Evolutionary conservation across 805 yeast species (phyloP), one percentile per base, ranked within the genome.

Genomic region (Pichia exigua): DNA sequence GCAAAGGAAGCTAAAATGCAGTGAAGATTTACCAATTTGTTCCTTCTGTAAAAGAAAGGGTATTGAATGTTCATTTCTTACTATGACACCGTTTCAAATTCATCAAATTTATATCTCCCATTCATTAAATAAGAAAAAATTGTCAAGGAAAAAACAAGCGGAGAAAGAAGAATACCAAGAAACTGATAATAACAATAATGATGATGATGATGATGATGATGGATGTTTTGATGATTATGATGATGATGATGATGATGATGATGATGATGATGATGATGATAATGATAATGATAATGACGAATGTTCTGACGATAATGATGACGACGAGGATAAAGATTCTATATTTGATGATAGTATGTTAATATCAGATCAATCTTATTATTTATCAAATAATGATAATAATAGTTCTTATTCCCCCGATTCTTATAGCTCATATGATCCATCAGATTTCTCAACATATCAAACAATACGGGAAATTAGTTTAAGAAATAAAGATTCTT

Each of bases 1-100:
- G 54, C 47, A 67, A 42, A 58, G 73, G 24, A 71, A 70, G 49
- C 57, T 71, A 50, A 71, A 66, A 60, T 66, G 70, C 50, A 68
- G 64, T 47, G 69, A 66, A 45, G 49, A 52, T 1, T 46, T 59
- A 9, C 70, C 70, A 1, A 57, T 54, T 21, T 71, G 74, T 46
- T 58, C 22, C 1, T 48, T 45, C 30, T 56, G 59, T 41, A 18
- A 30, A 7, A 40, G 20, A 27, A 48, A 26, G 20, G 26, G 43
- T 15, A 21, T 50, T 2, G 7, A 12, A 18, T 56, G 57, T 35
- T 47, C 59, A 0, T 55, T 52, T 38, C 32, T 49, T n/a, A 46
- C 51, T 11, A 50, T 55, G 53, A 54, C 55, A n/a, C 57, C 57
- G 5, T 52, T 32, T 32, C 54, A 52, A 44, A 46, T 52, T 10